Evolutionary conservation across 2,329 filamentous ascomycete species (phyloP).

Genomic region (Thermoascus crustaceus): DNA sequence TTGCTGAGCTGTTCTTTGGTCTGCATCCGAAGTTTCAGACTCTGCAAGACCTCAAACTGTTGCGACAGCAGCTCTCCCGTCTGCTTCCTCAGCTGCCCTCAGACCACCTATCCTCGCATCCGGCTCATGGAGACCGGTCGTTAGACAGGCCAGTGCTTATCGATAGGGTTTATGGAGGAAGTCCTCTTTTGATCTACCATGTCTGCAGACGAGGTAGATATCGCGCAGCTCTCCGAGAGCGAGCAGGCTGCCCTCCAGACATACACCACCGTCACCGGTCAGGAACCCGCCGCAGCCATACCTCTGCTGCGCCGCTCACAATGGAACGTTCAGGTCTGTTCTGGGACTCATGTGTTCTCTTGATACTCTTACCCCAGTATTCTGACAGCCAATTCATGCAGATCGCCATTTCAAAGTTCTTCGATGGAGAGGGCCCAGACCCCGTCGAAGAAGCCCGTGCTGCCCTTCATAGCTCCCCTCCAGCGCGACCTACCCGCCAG

Average conservation of each 20-base stretch:
- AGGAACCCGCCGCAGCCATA: slow-evolving; percentile 67
- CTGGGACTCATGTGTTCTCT: not conserved
- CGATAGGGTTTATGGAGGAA: slow-evolving; percentile 4
- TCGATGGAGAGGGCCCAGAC: slow-evolving; percentile 86
- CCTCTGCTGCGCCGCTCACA: slow-evolving; percentile 75
- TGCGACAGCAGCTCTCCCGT: not conserved
- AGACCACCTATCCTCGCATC: not conserved
- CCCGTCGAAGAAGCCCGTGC: slow-evolving; percentile 68
- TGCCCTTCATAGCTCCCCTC: slow-evolving; percentile 49
- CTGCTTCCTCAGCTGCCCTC: not conserved
- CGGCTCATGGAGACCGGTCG: not conserved
- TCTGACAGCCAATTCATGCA: slow-evolving; percentile 32
- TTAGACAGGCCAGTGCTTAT: not conserved
- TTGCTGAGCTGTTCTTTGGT: too few species aligned
- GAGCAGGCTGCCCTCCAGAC: slow-evolving; percentile 83
- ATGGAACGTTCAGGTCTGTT: slow-evolving; percentile 82
- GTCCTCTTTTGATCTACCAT: slow-evolving; percentile 22
- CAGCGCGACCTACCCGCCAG: slow-evolving; percentile 55
- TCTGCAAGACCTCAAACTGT: not conserved
- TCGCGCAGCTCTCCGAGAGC: slow-evolving; percentile 61
- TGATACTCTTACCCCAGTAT: not conserved
- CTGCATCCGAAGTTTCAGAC: not conserved
- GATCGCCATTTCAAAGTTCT: slow-evolving; percentile 96
- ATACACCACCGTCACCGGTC: slow-evolving; percentile 79
- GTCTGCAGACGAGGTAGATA: slow-evolving; percentile 41